These are phyloP conservation scores for Termitomyces sp. DNA, from an alignment of 768 basidiomycete genomes.

Conservation along the genomic window DNA sequence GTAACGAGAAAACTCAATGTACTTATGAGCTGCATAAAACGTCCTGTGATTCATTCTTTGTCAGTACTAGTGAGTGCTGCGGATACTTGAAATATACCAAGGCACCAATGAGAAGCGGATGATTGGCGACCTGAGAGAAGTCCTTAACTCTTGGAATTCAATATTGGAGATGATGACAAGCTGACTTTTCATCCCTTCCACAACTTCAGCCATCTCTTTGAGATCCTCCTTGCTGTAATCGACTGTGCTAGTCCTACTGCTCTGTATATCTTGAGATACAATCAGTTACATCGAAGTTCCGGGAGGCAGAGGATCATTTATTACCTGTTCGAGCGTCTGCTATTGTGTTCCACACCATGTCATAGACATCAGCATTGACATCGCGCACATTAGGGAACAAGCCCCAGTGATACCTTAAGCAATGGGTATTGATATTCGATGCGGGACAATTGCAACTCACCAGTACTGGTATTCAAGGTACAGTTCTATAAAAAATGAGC, in stretches of 20 bases:
- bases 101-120: constrained; percentile 8
- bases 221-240: constrained; percentile 5
- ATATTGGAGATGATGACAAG: background rate
- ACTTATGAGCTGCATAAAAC: constrained; percentile 1
- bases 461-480: constrained; percentile 10
- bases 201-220: constrained; percentile 10
- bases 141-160: background rate
- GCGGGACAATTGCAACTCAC: background rate
- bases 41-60: background rate
- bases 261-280: background rate
- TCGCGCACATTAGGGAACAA: constrained; percentile 3
- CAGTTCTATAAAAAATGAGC: background rate
- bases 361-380: background rate
- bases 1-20: background rate
- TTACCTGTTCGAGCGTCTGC: constrained; percentile 9
- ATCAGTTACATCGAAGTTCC: background rate
- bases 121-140: background rate
- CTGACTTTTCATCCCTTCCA: constrained; percentile 6
- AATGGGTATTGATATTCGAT: background rate
- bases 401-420: constrained; percentile 7
- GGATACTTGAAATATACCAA: background rate
- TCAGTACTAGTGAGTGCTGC: too few species aligned
- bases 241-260: constrained; percentile 2
- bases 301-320: background rate
- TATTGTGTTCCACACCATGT: constrained; percentile 5